These are phyloP conservation scores for Pisolithus sp. DNA, from an alignment of 768 basidiomycete genomes.

Conservation along the genomic window DNA sequence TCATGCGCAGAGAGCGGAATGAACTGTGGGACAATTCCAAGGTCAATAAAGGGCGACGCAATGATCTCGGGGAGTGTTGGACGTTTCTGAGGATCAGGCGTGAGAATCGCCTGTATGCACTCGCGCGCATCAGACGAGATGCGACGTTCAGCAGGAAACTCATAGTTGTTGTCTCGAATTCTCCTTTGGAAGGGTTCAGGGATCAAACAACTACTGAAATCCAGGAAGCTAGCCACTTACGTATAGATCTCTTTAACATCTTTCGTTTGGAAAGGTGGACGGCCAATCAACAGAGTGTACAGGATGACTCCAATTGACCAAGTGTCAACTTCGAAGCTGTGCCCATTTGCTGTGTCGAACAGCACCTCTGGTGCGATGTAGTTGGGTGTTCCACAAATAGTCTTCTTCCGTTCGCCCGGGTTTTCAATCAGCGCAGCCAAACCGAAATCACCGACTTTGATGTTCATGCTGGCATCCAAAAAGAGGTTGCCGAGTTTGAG, in stretches of 20 bases:
- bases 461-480: constrained; percentile 85
- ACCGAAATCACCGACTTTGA: constrained; percentile 97
- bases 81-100: constrained; percentile 73
- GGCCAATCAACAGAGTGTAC: constrained; percentile 89
- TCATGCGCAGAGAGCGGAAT: constrained; percentile 80
- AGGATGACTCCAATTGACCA: constrained; percentile 98
- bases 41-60: constrained; percentile 75
- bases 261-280: constrained; percentile 98
- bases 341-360: constrained; percentile 92
- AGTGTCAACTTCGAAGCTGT: constrained; percentile 97
- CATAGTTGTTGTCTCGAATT: constrained; percentile 90
- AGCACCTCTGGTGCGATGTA: constrained; percentile 98
- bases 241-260: constrained; percentile 96
- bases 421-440: constrained; percentile 95
- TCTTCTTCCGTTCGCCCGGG: constrained; percentile 96
- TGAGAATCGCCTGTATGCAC: constrained; percentile 80
- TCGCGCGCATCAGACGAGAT: constrained; percentile 69
- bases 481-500: constrained; percentile 95
- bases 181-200: constrained; percentile 43
- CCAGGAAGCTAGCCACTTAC: constrained; percentile 34
- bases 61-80: constrained; percentile 84
- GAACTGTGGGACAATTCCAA: constrained; percentile 72
- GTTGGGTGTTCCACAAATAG: constrained; percentile 97
- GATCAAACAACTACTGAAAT: neutral
- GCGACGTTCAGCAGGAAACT: constrained; percentile 73